Evolutionary conservation across 805 yeast species (phyloP), one percentile per base, ranked within the genome.

Genomic region (Tetrapisispora fleetii): DNA sequence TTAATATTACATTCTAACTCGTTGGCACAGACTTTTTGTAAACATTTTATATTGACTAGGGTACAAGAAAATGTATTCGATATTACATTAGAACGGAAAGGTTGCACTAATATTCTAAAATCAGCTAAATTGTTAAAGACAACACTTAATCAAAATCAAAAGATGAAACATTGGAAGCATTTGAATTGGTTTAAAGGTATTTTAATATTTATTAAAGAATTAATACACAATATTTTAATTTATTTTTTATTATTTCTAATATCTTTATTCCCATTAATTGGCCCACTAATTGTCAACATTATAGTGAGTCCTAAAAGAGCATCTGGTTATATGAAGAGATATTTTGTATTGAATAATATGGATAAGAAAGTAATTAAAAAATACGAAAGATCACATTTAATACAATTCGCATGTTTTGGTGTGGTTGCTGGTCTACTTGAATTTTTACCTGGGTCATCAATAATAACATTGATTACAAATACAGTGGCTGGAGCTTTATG

Each of bases 401-500:
- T 68, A 0, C 63, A 67, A 36, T 76, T 74, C 53, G 58, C 69
- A 47, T 53, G 71, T 4, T 81, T 77, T 62, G 88, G 87, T 0
- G 54, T 78, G 33, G 64, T 71, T 16, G 72, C 81, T 1, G 69
- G 74, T 32, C 27, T 73, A 1, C 58, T 82, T 36, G 86, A 81
- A 54, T 64, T 71, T 51, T 64, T 79, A 11, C 87, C 88, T 1
- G 51, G 78, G 21, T 49, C 79, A 2, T 75, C 78, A 32, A 65
- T 78, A 13, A 64, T 79, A 35, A 79, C 82, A 50, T 69, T 74
- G 54, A 76, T 78, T 52, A 78, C 86, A 10, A 78, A 79, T 60
- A 73, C 74, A 2, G 67, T 77, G 3, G 87, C 84, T 6, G 81
- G 81, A 11, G 85, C 86, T 0, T 60, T 79, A 42, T 82, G 87